Evolutionary conservation across 1,139 yeast genomes (phyloP).

Genomic region (Candida pseudoviswanathii): DNA sequence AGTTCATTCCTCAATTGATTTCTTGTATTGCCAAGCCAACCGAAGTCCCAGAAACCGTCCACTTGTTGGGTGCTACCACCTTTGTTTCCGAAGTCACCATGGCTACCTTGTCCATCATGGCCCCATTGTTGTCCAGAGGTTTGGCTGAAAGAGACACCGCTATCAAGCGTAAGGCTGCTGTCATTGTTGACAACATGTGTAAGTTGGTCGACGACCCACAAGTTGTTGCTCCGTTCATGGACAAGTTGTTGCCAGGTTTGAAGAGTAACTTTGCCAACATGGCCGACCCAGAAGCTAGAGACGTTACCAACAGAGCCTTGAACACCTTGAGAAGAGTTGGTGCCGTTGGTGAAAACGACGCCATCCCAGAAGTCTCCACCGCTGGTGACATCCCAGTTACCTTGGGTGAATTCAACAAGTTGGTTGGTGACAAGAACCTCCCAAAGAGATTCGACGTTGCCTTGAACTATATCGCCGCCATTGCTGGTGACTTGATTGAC

Average conservation of each 20-base stretch:
- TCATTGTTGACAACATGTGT: slow-evolving; percentile 99
- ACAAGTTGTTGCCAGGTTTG: slow-evolving; percentile 92
- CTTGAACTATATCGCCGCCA: slow-evolving; percentile 82
- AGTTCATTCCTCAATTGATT: slow-evolving; percentile 97
- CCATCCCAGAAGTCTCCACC: slow-evolving; percentile 93
- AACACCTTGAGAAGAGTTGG: slow-evolving; percentile 98
- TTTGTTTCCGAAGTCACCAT: slow-evolving; percentile 99
- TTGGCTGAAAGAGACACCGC: slow-evolving; percentile 99
- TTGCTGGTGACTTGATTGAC: slow-evolving; percentile 98
- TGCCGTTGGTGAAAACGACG: slow-evolving; percentile 87
- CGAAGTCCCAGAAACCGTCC: slow-evolving; percentile 98
- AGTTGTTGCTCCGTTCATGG: slow-evolving; percentile 98
- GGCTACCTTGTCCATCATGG: slow-evolving; percentile 99
- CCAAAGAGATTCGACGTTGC: slow-evolving; percentile 79
- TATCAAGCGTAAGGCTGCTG: slow-evolving; percentile 99
- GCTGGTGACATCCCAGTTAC: slow-evolving; percentile 96
- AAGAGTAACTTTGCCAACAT: slow-evolving; percentile 91
- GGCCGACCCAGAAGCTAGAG: slow-evolving; percentile 99
- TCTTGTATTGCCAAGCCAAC: slow-evolving; percentile 96
- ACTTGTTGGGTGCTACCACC: slow-evolving; percentile 98
- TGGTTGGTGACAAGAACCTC: slow-evolving; percentile 69
- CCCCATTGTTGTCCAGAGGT: slow-evolving; percentile 98
- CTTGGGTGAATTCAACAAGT: slow-evolving; percentile 74
- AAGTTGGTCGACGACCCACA: slow-evolving; percentile 99
- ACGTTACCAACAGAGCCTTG: slow-evolving; percentile 95